phyloP scores from a whole-genome alignment of 2,329 filamentous ascomycete species.

The Xenosphaeropsis pyriputrescens region DNA sequence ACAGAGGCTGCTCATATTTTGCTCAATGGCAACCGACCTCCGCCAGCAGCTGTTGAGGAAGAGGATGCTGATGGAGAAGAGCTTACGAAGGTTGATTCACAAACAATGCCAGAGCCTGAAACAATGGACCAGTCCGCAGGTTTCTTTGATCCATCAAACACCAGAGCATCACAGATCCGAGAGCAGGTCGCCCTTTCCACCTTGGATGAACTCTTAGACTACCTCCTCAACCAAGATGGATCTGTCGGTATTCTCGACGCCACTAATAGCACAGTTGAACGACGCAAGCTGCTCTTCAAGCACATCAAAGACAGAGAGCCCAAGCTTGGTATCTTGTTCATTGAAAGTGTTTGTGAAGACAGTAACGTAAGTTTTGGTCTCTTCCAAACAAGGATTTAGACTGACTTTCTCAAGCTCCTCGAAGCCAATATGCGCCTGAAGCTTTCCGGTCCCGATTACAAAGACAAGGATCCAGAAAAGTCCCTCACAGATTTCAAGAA shows the following conservation, averaged over 20 bases:
- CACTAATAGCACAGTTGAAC: conserved; percentile 86
- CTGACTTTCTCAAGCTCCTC: conserved; percentile 36
- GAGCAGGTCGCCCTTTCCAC: conserved; percentile 90
- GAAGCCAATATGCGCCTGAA: conserved; percentile 97
- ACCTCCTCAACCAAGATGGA: conserved; percentile 67
- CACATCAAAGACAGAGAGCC: conserved; percentile 73
- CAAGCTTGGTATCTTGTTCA: conserved; percentile 80
- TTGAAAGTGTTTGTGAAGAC: conserved; percentile 88
- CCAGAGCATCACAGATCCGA: conserved; percentile 64
- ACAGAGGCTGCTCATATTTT: conserved; percentile 40
- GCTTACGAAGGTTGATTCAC: background rate
- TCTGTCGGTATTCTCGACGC: conserved; percentile 93
- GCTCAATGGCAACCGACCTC: conserved; percentile 29
- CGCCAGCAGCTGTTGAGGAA: conserved; percentile 6
- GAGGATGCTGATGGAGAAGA: conserved; percentile 3
- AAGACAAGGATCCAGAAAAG: conserved; percentile 74
- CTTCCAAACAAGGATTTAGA: conserved; percentile 1
- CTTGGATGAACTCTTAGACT: conserved; percentile 81
- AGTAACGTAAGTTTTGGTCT: conserved; percentile 32
- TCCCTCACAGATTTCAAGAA: conserved; percentile 86
- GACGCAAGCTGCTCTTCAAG: conserved; percentile 71
- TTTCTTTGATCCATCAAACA: conserved; percentile 89
- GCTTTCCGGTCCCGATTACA: conserved; percentile 90
- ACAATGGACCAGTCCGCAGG: conserved; percentile 74
- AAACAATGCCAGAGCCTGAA: conserved; percentile 21